These are phyloP conservation scores for Coemansia sp. DNA, from an alignment of 192 early-diverging fungal genomes.

Conservation along the genomic window DNA sequence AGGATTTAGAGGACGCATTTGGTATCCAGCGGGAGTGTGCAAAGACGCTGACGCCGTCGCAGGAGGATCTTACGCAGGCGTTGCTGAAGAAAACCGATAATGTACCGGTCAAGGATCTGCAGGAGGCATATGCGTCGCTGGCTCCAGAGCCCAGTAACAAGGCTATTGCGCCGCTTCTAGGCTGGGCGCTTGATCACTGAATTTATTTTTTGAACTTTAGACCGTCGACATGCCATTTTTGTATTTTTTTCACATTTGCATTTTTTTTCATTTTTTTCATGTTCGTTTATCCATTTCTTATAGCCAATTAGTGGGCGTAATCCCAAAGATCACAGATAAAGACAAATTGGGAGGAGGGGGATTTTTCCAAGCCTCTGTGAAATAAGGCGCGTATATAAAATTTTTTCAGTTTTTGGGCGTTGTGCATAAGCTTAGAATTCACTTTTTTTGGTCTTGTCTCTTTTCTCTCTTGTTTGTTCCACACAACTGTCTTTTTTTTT, in stretches of 20 bases:
- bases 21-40: slow-evolving; percentile 21
- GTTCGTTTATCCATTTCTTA: slow-evolving; percentile 1
- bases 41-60: slow-evolving; percentile 15
- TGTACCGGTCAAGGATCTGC: not conserved
- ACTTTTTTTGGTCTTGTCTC: not conserved
- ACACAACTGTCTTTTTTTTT: not conserved
- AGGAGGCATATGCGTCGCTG: slow-evolving; percentile 1
- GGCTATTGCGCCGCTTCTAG: slow-evolving; percentile 45
- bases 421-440: not conserved
- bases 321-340: not conserved
- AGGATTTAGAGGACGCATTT: slow-evolving; percentile 26
- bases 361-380: not conserved
- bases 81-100: not conserved
- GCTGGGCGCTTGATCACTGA: slow-evolving; percentile 43
- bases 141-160: not conserved
- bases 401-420: not conserved
- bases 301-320: not conserved
- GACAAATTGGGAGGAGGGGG: not conserved
- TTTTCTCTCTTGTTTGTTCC: not conserved
- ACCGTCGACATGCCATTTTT: not conserved
- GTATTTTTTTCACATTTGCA: not conserved
- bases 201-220: not conserved
- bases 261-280: not conserved
- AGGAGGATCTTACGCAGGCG: slow-evolving; percentile 14
- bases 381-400: not conserved